A percentile compares a stretch with the other conserved stretches of the same genome.
These are phyloP conservation scores for Neodidymelliopsis sp. DNA, from an alignment of 2,329 filamentous ascomycete species.

Conservation along the genomic window DNA sequence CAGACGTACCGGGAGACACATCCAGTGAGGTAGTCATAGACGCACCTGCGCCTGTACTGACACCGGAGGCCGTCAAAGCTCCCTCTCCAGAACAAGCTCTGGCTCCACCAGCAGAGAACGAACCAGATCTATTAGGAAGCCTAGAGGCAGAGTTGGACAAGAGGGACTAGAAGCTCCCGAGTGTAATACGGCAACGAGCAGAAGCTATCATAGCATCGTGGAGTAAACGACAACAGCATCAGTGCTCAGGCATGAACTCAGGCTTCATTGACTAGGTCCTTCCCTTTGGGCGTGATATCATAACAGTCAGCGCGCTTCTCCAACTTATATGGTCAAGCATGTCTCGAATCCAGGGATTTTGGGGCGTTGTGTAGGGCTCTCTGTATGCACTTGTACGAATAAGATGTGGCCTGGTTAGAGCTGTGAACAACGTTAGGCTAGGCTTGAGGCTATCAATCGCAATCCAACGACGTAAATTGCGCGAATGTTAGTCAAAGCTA, in stretches of 20 bases:
- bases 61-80: conserved; percentile 11
- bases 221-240: too few relatives aligned
- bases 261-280: background rate
- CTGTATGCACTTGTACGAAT: background rate
- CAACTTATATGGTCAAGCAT: too few relatives aligned
- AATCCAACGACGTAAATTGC: background rate
- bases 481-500: background rate
- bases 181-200: too few relatives aligned
- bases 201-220: too few relatives aligned
- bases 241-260: too few relatives aligned
- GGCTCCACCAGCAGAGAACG: conserved; percentile 43
- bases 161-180: conserved; percentile 14
- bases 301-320: too few relatives aligned
- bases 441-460: background rate
- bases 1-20: conserved; percentile 1
- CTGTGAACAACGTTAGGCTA: conserved; percentile 1
- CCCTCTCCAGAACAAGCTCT: conserved; percentile 21
- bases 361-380: background rate
- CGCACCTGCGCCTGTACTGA: conserved; percentile 9
- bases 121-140: conserved; percentile 57
- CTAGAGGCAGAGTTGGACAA: conserved; percentile 55
- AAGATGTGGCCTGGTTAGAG: background rate
- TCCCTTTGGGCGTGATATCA: background rate
- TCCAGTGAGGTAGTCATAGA: too few relatives aligned
- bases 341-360: too few relatives aligned